Percentiles rank a stretch among this genome's conserved stretches.
Evolutionary conservation across 192 early-diverging fungal genomes (phyloP).

Genomic region (Backusella sp.): DNA sequence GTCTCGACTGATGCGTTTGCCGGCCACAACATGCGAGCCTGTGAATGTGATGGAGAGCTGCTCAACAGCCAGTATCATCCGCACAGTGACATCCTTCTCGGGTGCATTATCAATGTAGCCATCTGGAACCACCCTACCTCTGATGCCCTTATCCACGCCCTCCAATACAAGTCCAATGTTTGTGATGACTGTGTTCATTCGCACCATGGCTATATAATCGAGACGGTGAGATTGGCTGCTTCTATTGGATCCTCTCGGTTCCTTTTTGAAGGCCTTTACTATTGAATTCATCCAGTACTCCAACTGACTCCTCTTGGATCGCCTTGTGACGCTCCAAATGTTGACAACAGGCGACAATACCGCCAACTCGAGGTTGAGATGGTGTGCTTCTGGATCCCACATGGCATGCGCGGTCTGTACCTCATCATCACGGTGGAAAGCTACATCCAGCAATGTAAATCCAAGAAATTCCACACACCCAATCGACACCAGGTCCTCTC

Average conservation of each 20-base stretch:
- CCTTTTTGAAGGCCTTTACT: not conserved
- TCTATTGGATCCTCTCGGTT: not conserved
- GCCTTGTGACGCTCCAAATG: not conserved
- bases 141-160: slow-evolving; percentile 15
- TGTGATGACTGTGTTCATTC: not conserved
- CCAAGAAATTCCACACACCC: not conserved
- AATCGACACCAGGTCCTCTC: not conserved
- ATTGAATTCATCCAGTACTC: slow-evolving; percentile 3
- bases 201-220: not conserved
- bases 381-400: not conserved
- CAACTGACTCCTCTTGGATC: not conserved
- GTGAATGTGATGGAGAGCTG: slow-evolving; percentile 18
- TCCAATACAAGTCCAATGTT: slow-evolving; percentile 6
- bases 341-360: slow-evolving; percentile 6
- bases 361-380: not conserved
- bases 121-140: not conserved
- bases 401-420: not conserved
- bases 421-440: not conserved
- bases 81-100: slow-evolving; percentile 6
- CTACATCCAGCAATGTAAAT: not conserved
- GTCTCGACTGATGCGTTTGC: not conserved
- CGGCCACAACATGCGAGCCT: slow-evolving; percentile 8
- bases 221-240: not conserved
- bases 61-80: slow-evolving; percentile 10
- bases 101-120: slow-evolving; percentile 39